A percentile compares a stretch with the other conserved stretches of the same genome.
Evolutionary conservation across 345 rosid genomes (phyloP).

Genomic region (Balakata baccata): DNA sequence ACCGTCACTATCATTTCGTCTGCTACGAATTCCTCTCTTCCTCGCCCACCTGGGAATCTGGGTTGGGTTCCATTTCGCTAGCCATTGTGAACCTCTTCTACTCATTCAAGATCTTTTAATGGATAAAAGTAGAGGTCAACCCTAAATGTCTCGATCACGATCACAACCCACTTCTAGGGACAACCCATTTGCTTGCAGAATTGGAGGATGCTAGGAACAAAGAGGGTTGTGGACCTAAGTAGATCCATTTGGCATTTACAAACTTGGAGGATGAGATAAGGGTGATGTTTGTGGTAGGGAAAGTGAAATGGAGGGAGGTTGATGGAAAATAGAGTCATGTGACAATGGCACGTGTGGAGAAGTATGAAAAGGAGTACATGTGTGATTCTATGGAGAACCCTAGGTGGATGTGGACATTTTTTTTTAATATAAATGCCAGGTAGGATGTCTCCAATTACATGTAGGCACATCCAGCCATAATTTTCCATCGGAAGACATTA

Average conservation of each 20-base stretch:
- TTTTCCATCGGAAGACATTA: no score
- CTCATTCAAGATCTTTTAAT: slow-evolving; percentile 86
- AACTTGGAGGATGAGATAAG: no score
- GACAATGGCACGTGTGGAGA: slow-evolving; percentile 49
- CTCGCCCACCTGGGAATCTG: slow-evolving; percentile 58
- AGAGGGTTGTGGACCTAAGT: slow-evolving; percentile 52
- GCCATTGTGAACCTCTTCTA: slow-evolving; percentile 70
- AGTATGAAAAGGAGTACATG: slow-evolving; percentile 75
- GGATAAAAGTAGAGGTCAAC: slow-evolving; percentile 71
- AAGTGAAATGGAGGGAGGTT: slow-evolving; percentile 57
- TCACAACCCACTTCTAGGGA: slow-evolving; percentile 72
- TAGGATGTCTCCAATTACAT: no score
- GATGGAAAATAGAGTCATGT: slow-evolving; percentile 37
- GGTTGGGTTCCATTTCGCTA: slow-evolving; percentile 67
- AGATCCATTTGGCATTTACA: slow-evolving; percentile 69
- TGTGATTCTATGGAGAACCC: slow-evolving; percentile 87
- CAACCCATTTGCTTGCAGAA: slow-evolving; percentile 53
- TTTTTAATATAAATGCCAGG: slow-evolving; percentile 71
- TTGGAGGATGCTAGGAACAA: slow-evolving; percentile 45
- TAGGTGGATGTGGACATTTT: slow-evolving; percentile 81
- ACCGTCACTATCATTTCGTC: slow-evolving; percentile 50
- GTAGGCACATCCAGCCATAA: no score
- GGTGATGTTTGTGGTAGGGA: no score
- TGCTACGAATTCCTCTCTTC: slow-evolving; percentile 73
- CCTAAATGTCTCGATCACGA: slow-evolving; percentile 62